A percentile compares a stretch with the other conserved stretches of the same genome.
These are phyloP conservation scores for Aphanomyces astaci DNA, from an alignment of 352 stramenopile genomes.

Conservation along the genomic window DNA sequence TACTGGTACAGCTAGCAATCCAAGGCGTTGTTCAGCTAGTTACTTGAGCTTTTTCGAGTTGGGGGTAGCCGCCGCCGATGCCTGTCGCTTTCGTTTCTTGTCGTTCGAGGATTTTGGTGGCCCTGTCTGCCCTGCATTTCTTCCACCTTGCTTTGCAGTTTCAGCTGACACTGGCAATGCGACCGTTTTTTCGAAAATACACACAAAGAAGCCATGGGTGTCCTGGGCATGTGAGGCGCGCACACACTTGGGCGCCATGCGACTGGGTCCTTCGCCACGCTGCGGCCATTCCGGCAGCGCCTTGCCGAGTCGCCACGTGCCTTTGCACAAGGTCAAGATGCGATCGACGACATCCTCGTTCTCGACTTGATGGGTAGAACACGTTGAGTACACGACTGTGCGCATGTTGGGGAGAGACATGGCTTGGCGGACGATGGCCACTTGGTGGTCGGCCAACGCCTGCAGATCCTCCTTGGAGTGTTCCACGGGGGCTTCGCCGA, in stretches of 20 bases:
- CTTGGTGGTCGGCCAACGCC: constrained; percentile 15
- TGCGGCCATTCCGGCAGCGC: constrained; percentile 66
- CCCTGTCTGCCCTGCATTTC: neutral
- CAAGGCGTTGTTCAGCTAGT: neutral
- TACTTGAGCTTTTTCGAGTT: neutral
- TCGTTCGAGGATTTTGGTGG: too few relatives aligned
- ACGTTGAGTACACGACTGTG: constrained; percentile 95
- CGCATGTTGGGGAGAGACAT: constrained; percentile 62
- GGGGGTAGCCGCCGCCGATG: neutral
- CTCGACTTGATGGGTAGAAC: constrained; percentile 93
- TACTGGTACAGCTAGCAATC: too few relatives aligned
- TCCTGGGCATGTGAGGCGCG: constrained; percentile 86
- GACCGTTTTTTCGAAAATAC: constrained; percentile 81
- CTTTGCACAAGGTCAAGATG: constrained; percentile 73
- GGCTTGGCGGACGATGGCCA: constrained; percentile 43
- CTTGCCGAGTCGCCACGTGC: constrained; percentile 26
- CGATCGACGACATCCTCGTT: constrained; percentile 92
- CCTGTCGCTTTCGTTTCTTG: neutral
- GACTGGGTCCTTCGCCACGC: constrained; percentile 44
- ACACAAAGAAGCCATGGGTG: constrained; percentile 97
- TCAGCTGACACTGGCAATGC: too few relatives aligned
- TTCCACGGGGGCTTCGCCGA: neutral
- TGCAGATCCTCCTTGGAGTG: constrained; percentile 13
- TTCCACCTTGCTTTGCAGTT: neutral
- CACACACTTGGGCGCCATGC: constrained; percentile 79